These are phyloP conservation scores for Penicillium decumbens DNA, from an alignment of 2,329 filamentous ascomycete genomes.

Conservation along the genomic window DNA sequence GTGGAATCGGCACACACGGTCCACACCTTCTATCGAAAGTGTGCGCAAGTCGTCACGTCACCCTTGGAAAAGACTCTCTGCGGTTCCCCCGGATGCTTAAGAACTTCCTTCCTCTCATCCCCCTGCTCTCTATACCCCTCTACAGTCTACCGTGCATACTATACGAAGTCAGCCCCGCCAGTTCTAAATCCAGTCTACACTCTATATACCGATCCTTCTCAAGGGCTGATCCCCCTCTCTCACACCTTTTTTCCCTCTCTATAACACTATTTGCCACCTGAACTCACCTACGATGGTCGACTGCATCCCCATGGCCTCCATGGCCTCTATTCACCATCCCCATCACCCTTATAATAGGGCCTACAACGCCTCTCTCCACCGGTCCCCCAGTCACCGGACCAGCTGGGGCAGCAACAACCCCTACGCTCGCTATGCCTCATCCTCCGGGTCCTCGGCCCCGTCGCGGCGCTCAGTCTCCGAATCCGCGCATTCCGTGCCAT, in stretches of 20 bases:
- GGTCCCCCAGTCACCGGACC: conserved; percentile 2
- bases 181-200: conserved; percentile 2
- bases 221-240: background rate
- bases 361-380: background rate
- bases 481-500: conserved; percentile 21
- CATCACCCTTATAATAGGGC: conserved; percentile 17
- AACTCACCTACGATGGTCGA: conserved; percentile 15
- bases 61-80: conserved; percentile 1
- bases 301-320: conserved; percentile 21
- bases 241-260: background rate
- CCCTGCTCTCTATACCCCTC: background rate
- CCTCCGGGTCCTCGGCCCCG: conserved; percentile 18
- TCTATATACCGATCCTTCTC: conserved; percentile 6
- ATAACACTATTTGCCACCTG: background rate
- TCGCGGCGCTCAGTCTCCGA: conserved; percentile 19
- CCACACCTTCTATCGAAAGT: background rate
- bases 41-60: conserved; percentile 24
- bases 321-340: conserved; percentile 16
- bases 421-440: conserved; percentile 27
- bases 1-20: background rate
- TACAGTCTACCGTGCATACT: conserved; percentile 8
- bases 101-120: background rate
- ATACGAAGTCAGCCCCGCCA: conserved; percentile 7
- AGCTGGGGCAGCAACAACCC: conserved; percentile 23
- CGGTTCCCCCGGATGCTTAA: conserved; percentile 1